A percentile compares a stretch with the other conserved stretches of the same genome.
phyloP scores from a whole-genome alignment of 192 early-diverging fungal species.

The Coemansia sp. region DNA sequence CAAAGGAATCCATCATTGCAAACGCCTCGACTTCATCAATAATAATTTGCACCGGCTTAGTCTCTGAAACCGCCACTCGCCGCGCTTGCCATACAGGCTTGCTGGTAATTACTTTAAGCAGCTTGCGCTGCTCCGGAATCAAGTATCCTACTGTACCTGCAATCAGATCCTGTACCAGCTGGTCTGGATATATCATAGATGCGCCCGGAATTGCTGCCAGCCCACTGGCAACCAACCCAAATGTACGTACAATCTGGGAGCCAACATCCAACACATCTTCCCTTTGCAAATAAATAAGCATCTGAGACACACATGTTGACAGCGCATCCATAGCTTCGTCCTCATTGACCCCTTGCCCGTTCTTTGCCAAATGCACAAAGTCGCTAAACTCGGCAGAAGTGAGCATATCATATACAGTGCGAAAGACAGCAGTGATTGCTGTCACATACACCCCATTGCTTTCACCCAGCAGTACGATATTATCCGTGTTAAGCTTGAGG shows the following conservation, averaged over 20 bases:
- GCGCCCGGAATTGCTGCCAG: conserved; percentile 28
- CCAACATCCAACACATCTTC: conserved; percentile 23
- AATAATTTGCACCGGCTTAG: conserved; percentile 35
- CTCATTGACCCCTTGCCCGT: conserved; percentile 27
- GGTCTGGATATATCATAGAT: conserved; percentile 38
- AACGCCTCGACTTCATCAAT: conserved; percentile 39
- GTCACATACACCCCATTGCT: conserved; percentile 20
- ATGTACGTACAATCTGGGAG: conserved; percentile 24
- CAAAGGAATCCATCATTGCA: conserved; percentile 24
- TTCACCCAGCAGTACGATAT: not conserved
- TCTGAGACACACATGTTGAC: conserved; percentile 40
- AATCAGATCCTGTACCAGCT: conserved; percentile 26
- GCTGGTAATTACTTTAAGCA: conserved; percentile 17
- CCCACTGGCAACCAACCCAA: conserved; percentile 39
- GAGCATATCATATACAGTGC: conserved; percentile 43
- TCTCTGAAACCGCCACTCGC: conserved; percentile 16
- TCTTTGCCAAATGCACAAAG: conserved; percentile 36
- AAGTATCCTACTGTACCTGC: conserved; percentile 10
- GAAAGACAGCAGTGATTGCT: conserved; percentile 28
- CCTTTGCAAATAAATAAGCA: conserved; percentile 34
- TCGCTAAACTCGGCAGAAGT: conserved; percentile 39
- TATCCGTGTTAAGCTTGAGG: conserved; percentile 26
- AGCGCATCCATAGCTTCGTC: conserved; percentile 37
- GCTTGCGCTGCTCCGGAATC: conserved; percentile 13
- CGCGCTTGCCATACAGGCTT: conserved; percentile 28